phyloP scores from a whole-genome alignment of 2,329 filamentous ascomycete species.

The Blumeria graminis region DNA sequence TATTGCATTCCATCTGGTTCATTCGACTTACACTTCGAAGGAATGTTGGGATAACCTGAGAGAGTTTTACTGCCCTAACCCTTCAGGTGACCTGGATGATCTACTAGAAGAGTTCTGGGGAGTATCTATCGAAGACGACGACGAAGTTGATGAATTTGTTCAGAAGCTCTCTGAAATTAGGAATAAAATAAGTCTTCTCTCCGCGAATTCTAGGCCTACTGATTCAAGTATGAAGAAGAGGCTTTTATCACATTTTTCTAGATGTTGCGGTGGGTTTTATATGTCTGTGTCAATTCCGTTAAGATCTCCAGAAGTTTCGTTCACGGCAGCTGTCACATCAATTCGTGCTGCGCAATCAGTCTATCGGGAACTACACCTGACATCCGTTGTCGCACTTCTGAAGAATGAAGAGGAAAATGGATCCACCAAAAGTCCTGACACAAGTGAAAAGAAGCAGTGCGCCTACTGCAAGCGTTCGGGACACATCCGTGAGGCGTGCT shows the following conservation, averaged over 20 bases:
- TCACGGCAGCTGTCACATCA: not conserved
- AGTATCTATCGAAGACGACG: not conserved
- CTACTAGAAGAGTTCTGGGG: not conserved
- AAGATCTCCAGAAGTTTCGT: not conserved
- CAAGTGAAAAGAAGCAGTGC: not conserved
- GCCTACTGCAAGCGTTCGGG: not conserved
- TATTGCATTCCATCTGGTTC: not conserved
- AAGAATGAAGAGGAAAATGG: not conserved
- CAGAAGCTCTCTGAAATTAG: not conserved
- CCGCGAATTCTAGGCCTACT: not conserved
- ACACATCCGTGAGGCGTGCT: not conserved
- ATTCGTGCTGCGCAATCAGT: not conserved
- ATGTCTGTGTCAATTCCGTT: not conserved
- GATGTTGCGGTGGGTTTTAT: not conserved
- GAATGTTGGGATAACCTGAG: not conserved
- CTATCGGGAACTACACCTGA: not conserved
- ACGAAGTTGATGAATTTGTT: not conserved
- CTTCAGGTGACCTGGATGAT: not conserved
- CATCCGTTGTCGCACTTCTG: not conserved
- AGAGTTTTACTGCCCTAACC: not conserved
- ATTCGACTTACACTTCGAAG: not conserved
- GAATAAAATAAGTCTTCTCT: not conserved
- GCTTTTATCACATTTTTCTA: not conserved
- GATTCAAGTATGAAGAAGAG: not conserved
- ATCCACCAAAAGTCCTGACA: too few species aligned